phyloP scores from a whole-genome alignment of 768 basidiomycete genomes.

The Tylopilus cervinicoccineus region DNA sequence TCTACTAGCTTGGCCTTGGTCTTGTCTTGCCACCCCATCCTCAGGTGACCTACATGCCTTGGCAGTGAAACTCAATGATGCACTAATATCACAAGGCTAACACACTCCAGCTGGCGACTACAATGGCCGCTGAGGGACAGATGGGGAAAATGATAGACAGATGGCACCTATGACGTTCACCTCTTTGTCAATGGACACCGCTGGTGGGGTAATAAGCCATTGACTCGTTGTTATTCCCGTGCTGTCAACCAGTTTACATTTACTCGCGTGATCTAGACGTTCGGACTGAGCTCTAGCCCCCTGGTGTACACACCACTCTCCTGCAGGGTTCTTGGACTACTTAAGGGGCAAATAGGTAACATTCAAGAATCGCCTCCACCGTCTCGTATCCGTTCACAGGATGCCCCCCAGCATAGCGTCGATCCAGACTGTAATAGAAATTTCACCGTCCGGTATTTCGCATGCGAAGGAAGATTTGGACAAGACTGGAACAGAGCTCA shows the following conservation, averaged over 20 bases:
- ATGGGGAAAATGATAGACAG: not conserved
- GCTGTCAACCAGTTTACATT: not conserved
- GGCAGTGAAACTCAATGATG: not conserved
- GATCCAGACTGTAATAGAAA: not conserved
- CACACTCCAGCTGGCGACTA: not conserved
- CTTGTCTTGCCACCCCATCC: not conserved
- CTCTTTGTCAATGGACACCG: not conserved
- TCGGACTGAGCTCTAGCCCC: not conserved
- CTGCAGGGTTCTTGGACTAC: not conserved
- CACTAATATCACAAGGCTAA: not conserved
- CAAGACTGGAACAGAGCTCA: not conserved
- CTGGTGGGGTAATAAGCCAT: not conserved
- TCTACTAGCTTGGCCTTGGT: not conserved
- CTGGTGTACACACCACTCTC: not conserved
- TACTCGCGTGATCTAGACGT: not conserved
- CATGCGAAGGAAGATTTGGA: constrained; percentile 1
- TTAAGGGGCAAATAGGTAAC: not conserved
- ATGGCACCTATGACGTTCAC: not conserved
- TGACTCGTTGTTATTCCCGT: not conserved
- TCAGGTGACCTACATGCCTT: not conserved
- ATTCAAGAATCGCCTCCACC: not conserved
- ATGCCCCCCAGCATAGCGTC: constrained; percentile 9
- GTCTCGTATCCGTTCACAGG: not conserved
- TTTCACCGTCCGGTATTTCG: not conserved
- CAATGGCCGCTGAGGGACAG: not conserved